Base-by-base conservation (phyloP, 352 stramenopile genomes). In the Plasmopara viticola region DNA sequence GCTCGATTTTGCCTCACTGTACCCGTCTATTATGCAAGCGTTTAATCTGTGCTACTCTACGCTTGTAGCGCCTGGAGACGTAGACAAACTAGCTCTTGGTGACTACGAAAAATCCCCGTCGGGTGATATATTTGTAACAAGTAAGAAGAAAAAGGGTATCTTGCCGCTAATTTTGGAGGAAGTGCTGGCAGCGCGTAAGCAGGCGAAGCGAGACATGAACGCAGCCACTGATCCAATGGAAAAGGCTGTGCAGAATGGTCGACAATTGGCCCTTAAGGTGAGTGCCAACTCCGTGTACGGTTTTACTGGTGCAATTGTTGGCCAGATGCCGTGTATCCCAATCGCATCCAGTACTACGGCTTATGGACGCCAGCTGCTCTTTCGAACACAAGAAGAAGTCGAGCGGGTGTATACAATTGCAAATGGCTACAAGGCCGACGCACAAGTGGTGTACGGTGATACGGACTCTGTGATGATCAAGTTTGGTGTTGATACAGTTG, bases 381-480 rank as follows among this genome's bases (percentile, higher is more conserved):
- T 98, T 62, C 87, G 87, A 41, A 99, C 97, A 5, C 96, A 97
- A 46, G 88, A 95, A 52, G 96, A 96, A 59, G 96, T 99, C 10
- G 96, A 99, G 63, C 69, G 89, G 35, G 83, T 96, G 3, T 99
- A 98, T 74, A 98, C 95, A 1, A 81, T 95, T 37, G 85, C 77
- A 14, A 94, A 94, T 40, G 83, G 86, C 7, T 99, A 98, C 68
- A 76, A 95, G 50, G 69, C 96, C 9, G 86, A 99, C 68, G 95
- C 96, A 1, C 74, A 98, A 55, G 96, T 99, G 10, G 83, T 99
- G 14, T 99, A 99, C 62, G 97, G 97, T 70, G 97, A 99, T 64
- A 99, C 97, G 18, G 97, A 99, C 70, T 99, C 94, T 30, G 96
- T 99, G 13, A 99, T 99, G 96, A 94, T 99, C 29, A 99, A 99